Evolutionary conservation across 176 grass and related monocot species (phyloP).

Genomic region (Calamus simplicifolius): DNA sequence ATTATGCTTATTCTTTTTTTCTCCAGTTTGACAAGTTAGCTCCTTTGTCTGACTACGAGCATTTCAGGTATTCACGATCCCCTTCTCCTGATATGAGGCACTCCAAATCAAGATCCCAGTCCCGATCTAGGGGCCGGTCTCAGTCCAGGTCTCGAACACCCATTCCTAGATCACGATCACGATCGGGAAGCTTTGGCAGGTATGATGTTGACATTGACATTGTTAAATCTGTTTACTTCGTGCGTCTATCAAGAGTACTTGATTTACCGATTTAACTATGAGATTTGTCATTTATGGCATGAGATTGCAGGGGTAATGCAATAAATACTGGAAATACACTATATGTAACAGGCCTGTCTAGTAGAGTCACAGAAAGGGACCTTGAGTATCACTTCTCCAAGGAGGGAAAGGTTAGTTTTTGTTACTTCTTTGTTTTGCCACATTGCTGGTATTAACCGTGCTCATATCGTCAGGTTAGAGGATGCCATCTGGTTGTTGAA

Average conservation of each 20-base stretch:
- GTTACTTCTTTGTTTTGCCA: not conserved
- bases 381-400: slow-evolving; percentile 32
- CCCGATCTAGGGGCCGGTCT: slow-evolving; percentile 1
- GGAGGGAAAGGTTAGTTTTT: slow-evolving; percentile 22
- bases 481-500: slow-evolving; percentile 62
- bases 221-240: no score
- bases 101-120: not conserved
- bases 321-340: slow-evolving; percentile 41
- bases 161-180: not conserved
- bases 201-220: not conserved
- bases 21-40: no score
- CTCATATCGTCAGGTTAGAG: slow-evolving; percentile 35
- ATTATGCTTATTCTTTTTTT: no score
- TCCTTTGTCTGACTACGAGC: no score
- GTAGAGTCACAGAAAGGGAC: slow-evolving; percentile 28
- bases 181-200: slow-evolving; percentile 14
- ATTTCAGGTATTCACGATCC: no score
- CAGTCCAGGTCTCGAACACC: slow-evolving; percentile 21
- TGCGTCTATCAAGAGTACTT: no score
- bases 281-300: not conserved
- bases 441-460: not conserved
- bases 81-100: no score
- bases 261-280: no score
- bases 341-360: slow-evolving; percentile 34
- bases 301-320: slow-evolving; percentile 2